Evolutionary conservation across 805 yeast genomes (phyloP).

Genomic region (Ascoidea asiatica): DNA sequence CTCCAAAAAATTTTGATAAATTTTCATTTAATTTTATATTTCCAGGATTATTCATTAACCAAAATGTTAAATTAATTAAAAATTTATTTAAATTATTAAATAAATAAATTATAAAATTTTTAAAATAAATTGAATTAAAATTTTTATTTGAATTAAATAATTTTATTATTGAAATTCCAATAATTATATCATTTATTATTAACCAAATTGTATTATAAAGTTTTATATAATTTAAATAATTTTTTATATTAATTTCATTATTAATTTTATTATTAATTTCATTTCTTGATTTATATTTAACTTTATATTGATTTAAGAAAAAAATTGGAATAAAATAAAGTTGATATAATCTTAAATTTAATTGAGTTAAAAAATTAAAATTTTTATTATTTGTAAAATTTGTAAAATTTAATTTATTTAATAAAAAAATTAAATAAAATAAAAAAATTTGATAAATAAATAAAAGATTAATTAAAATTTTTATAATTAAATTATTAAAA

Average conservation of each 20-base stretch:
- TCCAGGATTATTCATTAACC: slow-evolving; percentile 85
- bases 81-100: slow-evolving; percentile 27
- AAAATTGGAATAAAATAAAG: background rate
- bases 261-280: background rate
- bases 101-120: slow-evolving; percentile 20
- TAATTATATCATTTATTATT: slow-evolving; percentile 62
- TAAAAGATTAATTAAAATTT: too few relatives aligned
- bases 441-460: background rate
- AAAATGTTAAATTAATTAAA: slow-evolving; percentile 36
- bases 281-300: background rate
- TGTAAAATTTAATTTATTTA: background rate
- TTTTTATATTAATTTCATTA: background rate
- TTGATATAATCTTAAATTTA: background rate
- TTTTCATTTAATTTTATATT: slow-evolving; percentile 88
- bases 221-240: slow-evolving; percentile 53
- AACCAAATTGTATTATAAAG: slow-evolving; percentile 86
- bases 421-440: too few relatives aligned
- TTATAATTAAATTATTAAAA: too few relatives aligned
- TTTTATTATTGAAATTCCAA: slow-evolving; percentile 53
- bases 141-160: slow-evolving; percentile 26
- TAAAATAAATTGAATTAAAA: slow-evolving; percentile 15
- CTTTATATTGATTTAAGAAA: background rate
- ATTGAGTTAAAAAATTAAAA: background rate
- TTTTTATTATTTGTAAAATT: background rate
- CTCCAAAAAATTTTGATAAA: slow-evolving; percentile 75